Conservation (phyloP, 2,329 filamentous ascomycete genomes). For the Lasiodiplodia hormozganensis region DNA sequence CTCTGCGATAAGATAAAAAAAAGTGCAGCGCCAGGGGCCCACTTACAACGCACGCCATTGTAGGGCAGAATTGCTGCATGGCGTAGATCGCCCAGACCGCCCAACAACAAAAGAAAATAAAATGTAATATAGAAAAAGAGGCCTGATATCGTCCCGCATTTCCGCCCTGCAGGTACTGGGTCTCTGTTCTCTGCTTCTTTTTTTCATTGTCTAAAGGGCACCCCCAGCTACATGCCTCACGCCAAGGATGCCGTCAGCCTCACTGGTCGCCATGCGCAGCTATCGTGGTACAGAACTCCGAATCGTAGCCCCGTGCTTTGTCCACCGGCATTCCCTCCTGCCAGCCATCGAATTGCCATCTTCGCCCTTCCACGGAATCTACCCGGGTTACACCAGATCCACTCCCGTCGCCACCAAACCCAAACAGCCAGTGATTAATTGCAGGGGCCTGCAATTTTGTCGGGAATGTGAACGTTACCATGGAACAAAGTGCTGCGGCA, state of each 20-base stretch:
- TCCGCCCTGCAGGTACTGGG: slow-evolving; percentile 7
- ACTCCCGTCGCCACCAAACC: slow-evolving; percentile 10
- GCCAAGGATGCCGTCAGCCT: slow-evolving; percentile 3
- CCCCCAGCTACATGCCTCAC: not conserved
- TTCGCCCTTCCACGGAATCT: not conserved
- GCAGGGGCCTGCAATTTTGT: slow-evolving; percentile 8
- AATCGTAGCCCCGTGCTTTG: slow-evolving; percentile 7
- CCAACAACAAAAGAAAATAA: not conserved
- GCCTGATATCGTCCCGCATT: not conserved
- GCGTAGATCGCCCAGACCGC: slow-evolving; percentile 14
- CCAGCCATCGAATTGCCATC: not conserved
- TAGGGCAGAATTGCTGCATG: slow-evolving; percentile 27
- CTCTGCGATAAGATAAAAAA: slow-evolving; percentile 23
- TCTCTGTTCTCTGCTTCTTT: not conserved
- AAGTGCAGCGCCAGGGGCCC: slow-evolving; percentile 9
- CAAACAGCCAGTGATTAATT: not conserved
- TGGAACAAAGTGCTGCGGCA: slow-evolving; percentile 6
- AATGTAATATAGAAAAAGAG: not conserved
- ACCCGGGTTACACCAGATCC: slow-evolving; percentile 7
- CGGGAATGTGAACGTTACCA: slow-evolving; percentile 21
- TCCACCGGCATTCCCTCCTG: not conserved
- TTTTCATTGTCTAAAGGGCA: not conserved
- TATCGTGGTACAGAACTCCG: slow-evolving; percentile 11
- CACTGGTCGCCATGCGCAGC: not conserved
- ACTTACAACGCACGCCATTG: slow-evolving; percentile 18